Base-by-base conservation (phyloP, 306 rosid species). In the Quercus robur region DNA sequence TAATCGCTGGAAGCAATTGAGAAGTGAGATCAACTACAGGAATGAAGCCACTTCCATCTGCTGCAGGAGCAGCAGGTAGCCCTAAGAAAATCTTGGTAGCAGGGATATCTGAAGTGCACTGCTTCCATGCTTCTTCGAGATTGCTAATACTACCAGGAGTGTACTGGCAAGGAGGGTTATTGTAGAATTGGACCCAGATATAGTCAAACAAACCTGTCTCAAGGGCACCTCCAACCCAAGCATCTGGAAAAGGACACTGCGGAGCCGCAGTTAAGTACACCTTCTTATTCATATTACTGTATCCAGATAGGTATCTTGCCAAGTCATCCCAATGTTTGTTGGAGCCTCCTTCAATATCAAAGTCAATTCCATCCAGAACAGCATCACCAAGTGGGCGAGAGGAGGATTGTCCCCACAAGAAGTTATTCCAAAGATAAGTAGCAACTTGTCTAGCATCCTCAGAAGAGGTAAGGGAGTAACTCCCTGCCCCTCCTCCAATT, bases 151-250 rank as follows among this genome's bases (percentile, higher is more conserved):
- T 26, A 1, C 75, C 23, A 49, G 75, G 31, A 14, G 38, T 18
- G 18, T 49, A 71, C 23, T 71, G 59, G 59, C 71, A 71, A 71
- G 75, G 75, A 23, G 59, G 75, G 74, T 76, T 76, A 26, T 76
- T 76, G 63, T 76, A 76, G 80, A 76, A 76, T 31, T 76, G 80
- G 5, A 66, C 56, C 80, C 80, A 77, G 33, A 67, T 26, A 54
- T 51, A 67, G 56, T 77, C 80, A n/a, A 77, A 54, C 5, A 66
- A 73, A 12, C 80, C 74, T 18, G 80, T 52, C 13, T 52, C 15
- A 1, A 77, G 49, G 14, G 80, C 67, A 28, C 10, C 25, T 49
- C 54, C 66, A 18, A 77, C 44, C 30, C 28, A 31, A 66, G 80
- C 74, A 20, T 77, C 80, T 28, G 80, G 66, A 4, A 64, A 66